Conservation (phyloP, 2,329 filamentous ascomycete species). For the Orbilia ellipsospora region DNA sequence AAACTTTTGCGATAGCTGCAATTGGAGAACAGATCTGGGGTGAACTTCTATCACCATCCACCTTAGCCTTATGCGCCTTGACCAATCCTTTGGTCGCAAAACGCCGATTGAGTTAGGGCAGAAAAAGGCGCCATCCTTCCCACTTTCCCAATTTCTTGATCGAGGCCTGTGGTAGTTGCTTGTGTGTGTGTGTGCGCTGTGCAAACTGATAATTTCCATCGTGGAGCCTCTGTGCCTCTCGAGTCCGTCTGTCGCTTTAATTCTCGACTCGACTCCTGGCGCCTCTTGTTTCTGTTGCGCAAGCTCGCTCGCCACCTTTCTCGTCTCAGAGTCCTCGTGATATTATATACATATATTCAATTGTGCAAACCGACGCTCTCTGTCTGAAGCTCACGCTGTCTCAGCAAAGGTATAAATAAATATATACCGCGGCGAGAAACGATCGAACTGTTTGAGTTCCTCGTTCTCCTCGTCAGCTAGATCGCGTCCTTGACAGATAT, state of each 20-base stretch:
- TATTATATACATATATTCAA: background rate
- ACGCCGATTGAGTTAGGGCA: constrained; percentile 35
- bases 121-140: constrained; percentile 17
- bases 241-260: too few relatives aligned
- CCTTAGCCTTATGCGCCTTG: constrained; percentile 13
- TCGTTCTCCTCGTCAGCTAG: background rate
- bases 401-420: constrained; percentile 8
- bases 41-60: constrained; percentile 23
- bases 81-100: constrained; percentile 41
- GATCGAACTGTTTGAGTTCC: background rate
- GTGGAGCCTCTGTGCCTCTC: background rate
- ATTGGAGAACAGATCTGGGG: too few relatives aligned
- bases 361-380: constrained; percentile 3
- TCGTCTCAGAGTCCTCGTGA: constrained; percentile 34
- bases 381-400: constrained; percentile 35
- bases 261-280: constrained; percentile 42
- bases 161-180: constrained; percentile 12
- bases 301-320: constrained; percentile 39
- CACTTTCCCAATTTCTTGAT: constrained; percentile 32
- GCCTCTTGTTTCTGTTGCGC: constrained; percentile 31
- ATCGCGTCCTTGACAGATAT: constrained; percentile 11
- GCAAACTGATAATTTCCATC: constrained; percentile 17
- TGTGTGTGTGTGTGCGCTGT: constrained; percentile 1
- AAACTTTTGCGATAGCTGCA: too few relatives aligned
- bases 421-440: background rate